Percentiles rank a stretch among this genome's conserved stretches.
Conservation (phyloP, 2,329 filamentous ascomycete genomes). For the Huntiella decipiens region DNA sequence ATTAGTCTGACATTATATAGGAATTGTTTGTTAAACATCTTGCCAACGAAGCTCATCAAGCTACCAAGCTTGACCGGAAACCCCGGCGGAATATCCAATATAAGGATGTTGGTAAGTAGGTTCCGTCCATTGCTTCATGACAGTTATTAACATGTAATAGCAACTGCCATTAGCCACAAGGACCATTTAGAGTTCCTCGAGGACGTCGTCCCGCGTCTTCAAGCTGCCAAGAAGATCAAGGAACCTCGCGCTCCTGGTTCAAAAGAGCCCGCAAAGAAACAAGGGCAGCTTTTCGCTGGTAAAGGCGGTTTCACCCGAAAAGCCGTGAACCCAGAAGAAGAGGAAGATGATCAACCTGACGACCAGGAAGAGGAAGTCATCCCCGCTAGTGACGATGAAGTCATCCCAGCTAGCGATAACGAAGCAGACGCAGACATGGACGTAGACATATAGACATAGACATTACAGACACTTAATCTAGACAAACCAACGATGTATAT, state of each 20-base stretch:
- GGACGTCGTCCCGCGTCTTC: conserved; percentile 76
- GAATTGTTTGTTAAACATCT: conserved; percentile 95
- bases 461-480: too few relatives aligned
- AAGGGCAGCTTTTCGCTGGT: conserved; percentile 13
- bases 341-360: conserved; percentile 14
- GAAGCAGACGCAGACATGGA: conserved; percentile 36
- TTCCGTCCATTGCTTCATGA: not conserved
- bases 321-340: conserved; percentile 28
- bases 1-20: conserved; percentile 22
- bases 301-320: conserved; percentile 7
- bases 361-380: conserved; percentile 15
- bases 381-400: conserved; percentile 21
- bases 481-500: too few relatives aligned
- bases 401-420: not conserved
- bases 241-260: conserved; percentile 32
- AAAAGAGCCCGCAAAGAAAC: conserved; percentile 19
- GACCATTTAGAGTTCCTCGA: conserved; percentile 91
- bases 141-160: conserved; percentile 18
- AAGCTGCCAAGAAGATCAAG: conserved; percentile 63
- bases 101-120: conserved; percentile 58
- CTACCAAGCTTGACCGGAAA: conserved; percentile 80
- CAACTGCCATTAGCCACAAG: conserved; percentile 66
- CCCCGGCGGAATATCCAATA: conserved; percentile 90
- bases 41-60: conserved; percentile 64
- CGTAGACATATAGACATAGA: conserved; percentile 13